Conservation (phyloP, 2,329 filamentous ascomycete species). For the Penicillium verrucosum region DNA sequence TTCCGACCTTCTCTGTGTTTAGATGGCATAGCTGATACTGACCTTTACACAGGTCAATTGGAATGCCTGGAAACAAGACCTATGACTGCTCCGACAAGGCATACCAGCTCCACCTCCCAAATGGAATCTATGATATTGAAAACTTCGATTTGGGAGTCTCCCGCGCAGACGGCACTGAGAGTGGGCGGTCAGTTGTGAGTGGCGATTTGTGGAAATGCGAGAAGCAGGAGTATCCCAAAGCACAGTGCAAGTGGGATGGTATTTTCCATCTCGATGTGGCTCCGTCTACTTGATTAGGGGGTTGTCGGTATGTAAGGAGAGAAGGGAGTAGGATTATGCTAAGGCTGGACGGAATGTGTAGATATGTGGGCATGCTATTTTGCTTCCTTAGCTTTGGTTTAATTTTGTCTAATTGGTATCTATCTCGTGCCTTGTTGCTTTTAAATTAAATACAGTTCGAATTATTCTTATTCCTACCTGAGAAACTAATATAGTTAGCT, state of each 20-base stretch:
- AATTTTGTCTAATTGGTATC: not conserved
- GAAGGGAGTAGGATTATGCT: not conserved
- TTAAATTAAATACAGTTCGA: not conserved
- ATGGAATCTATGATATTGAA: slow-evolving; percentile 19
- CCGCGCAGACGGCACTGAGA: slow-evolving; percentile 9
- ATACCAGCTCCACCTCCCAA: slow-evolving; percentile 14
- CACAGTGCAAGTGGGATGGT: slow-evolving; percentile 15
- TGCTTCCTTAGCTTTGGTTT: not conserved
- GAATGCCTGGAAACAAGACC: slow-evolving; percentile 5
- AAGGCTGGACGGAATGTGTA: not conserved
- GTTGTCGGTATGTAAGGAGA: not conserved
- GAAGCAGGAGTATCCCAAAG: slow-evolving; percentile 7
- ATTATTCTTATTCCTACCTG: not conserved
- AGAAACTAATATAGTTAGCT: not conserved
- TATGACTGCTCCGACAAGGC: slow-evolving; percentile 11
- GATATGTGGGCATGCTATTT: not conserved
- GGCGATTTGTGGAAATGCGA: slow-evolving; percentile 14
- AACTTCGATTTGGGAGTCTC: slow-evolving; percentile 12
- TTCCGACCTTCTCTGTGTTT: not conserved
- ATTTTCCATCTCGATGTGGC: slow-evolving; percentile 13
- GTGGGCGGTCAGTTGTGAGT: slow-evolving; percentile 2
- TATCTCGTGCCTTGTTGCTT: not conserved
- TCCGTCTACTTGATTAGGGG: not conserved
- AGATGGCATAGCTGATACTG: not conserved
- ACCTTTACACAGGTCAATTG: slow-evolving; percentile 7